Evolutionary conservation across 129 eudicot genomes (phyloP), one percentile per base, ranked within the genome.

Genomic region (Flaveria bidentis): DNA sequence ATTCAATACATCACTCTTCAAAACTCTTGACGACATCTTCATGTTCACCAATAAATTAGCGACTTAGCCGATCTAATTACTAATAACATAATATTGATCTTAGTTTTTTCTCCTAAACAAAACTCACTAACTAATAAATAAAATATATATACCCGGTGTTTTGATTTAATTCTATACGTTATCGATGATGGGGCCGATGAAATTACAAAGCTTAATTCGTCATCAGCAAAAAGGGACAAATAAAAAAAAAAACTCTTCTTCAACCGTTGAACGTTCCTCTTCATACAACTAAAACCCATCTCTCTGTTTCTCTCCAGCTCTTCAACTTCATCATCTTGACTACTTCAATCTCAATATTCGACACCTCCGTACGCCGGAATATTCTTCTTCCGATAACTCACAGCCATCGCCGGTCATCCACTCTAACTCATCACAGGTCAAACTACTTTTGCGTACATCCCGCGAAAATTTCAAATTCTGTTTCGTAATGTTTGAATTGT

Each of bases 271-370:
- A 70, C 82, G 76, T 46, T 60, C 53, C 77, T 36, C 41, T 36
- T 36, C 51, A 70, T 71, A 33, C 71, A 78, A 78, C 14, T n/a
- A 56, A 75, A 42, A 80, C 62, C 78, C 82, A 26, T 70, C 76
- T 28, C 69, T 72, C 68, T 50, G 64, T 63, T 55, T 66, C 68
- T 73, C 72, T 7, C 55, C 73, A 50, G 47, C 69, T 53, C 6
- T 52, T 52, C 58, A 18, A 51, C 2, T 41, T 41, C 36, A n/a
- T 14, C 28, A 9, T 36, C 18, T 67, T 80, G 70, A 80, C 74
- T 73, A 2, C 53, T 80, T 73, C 79, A 44, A n/a, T 49, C 65
- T 80, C 74, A 73, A 73, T 69, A 25, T 28, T 17, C 4, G 46
- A 42, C 69, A 16, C 47, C 68, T 63, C 47, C 33, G n/a, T 71